phyloP scores from a whole-genome alignment of 139 green algal genomes.

The Monoraphidium neglectum region DNA sequence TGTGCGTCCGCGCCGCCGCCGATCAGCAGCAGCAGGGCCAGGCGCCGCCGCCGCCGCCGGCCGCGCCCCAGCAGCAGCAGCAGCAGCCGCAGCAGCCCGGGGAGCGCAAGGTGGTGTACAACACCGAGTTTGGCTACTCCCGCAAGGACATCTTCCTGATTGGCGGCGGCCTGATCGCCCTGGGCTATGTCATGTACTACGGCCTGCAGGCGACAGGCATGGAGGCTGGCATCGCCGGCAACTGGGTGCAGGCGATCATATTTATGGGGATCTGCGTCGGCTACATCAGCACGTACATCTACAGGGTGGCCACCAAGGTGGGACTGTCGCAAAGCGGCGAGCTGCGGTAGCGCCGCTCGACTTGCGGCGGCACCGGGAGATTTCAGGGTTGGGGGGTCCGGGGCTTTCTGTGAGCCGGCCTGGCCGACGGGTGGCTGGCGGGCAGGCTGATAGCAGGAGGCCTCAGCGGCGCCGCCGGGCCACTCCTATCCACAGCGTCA shows the following conservation, averaged over 20 bases:
- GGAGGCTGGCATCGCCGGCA: constrained; percentile 76
- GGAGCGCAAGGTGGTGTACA: constrained; percentile 49
- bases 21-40: background rate
- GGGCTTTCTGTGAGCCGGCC: no score
- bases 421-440: no score
- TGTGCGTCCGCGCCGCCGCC: background rate
- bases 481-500: background rate
- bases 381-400: no score
- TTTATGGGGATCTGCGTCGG: constrained; percentile 84
- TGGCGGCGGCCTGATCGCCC: constrained; percentile 68
- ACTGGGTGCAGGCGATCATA: constrained; percentile 87
- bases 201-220: constrained; percentile 80
- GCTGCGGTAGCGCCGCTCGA: no score
- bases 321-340: no score
- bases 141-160: constrained; percentile 92
- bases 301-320: constrained; percentile 95
- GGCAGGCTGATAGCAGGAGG: no score
- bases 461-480: background rate
- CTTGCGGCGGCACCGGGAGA: no score
- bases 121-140: constrained; percentile 91
- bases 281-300: constrained; percentile 92
- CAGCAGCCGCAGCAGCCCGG: background rate
- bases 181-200: constrained; percentile 87
- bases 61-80: background rate
- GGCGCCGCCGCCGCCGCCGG: background rate